Base-by-base conservation (phyloP, 768 basidiomycete genomes). In the Cantharellus cinnabarinus region DNA sequence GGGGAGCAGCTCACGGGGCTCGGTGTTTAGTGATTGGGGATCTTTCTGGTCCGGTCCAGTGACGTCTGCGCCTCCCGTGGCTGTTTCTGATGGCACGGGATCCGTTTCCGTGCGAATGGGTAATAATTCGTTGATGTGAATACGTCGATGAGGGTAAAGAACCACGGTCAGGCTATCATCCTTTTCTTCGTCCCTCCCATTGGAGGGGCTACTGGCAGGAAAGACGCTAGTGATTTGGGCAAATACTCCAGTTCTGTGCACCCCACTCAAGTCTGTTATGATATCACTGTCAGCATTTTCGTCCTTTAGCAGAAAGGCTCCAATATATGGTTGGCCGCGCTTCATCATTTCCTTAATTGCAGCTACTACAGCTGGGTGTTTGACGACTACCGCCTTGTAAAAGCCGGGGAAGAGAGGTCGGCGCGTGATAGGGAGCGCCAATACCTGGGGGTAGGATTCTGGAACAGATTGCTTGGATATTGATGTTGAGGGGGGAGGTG, bases 261-360 rank as follows among this genome's bases (percentile, higher is more conserved):
- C 90, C 50, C 85, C 81, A 70, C 87, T 79, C 58, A 89, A 70
- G 66, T 86, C 85, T 60, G 86, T 85, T 64, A 97, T 94, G 59
- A 93, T 77, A 69, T 98, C 94, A 67, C 83, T 85, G 70, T 98
- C 94, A 51, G 84, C 75, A 63, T 89, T 80, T 64, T 90, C 88
- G 66, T 97, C 91, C 73, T 94, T 97, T 66, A 97, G 79, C 37
- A 98, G 73, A 75, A 97, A 97, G 37, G 91, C 94, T 57, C 94
- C 94, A 60, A 99, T 79, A 70, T 99, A 98, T 0, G 93, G 91
- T 68, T 97, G 94, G 0, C 93, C 93, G 50, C 89, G 89, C 64
- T 85, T 84, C 79, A 94, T 88, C 81, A 94, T 88, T 67, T 95
- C 91, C 71, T 90, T 88, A 67, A 99, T 86, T 10, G 91, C 89